Percentiles rank a stretch among this genome's conserved stretches.
Conservation (phyloP, 441 rosid genomes). For the Breynia disticha region DNA sequence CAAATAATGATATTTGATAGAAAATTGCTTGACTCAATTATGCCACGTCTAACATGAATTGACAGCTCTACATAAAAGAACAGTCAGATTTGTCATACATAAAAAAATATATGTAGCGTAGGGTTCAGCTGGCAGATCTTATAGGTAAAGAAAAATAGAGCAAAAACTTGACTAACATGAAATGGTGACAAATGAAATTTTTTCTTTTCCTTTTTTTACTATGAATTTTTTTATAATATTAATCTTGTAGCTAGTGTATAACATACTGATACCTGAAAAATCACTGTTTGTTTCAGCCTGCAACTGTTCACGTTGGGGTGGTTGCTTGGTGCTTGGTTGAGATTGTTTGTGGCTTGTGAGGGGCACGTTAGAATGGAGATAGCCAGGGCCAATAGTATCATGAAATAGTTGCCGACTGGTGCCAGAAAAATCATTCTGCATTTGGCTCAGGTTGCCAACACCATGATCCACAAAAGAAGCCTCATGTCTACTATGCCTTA, state of each 20-base stretch:
- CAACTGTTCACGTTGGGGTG: neutral
- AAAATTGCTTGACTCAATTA: no score
- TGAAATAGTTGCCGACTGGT: conserved; percentile 9
- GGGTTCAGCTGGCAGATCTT: neutral
- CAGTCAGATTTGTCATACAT: no score
- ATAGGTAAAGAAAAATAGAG: neutral
- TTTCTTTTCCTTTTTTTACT: neutral
- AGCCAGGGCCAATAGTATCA: neutral
- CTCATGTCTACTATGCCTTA: conserved; percentile 14
- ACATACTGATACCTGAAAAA: conserved; percentile 12
- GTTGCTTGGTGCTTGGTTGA: no score
- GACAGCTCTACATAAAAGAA: no score
- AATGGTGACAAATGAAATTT: neutral
- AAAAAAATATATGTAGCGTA: no score
- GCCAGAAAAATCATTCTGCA: conserved; percentile 16
- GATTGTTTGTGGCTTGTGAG: no score
- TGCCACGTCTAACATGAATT: no score
- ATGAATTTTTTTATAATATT: no score
- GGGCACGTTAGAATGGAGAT: no score
- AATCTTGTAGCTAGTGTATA: neutral
- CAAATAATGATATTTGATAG: no score
- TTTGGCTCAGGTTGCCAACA: conserved; percentile 10
- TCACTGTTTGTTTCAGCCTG: conserved; percentile 7
- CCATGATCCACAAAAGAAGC: conserved; percentile 11
- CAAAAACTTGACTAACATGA: neutral